Evolutionary conservation across 768 basidiomycete species (phyloP).

Genomic region (Xerocomellus intermedius): DNA sequence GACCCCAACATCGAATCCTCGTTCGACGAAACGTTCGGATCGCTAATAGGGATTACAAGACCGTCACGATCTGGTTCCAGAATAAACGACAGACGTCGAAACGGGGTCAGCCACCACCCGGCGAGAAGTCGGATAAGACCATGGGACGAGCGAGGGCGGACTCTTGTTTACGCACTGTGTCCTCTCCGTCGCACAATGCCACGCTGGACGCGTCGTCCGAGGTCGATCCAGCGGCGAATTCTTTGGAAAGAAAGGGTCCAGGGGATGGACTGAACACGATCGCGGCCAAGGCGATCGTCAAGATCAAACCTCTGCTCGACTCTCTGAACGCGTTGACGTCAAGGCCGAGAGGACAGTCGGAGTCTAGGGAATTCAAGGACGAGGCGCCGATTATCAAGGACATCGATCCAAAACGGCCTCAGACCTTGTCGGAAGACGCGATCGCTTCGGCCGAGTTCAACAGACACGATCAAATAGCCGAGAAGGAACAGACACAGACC

Average conservation of each 20-base stretch:
- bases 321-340: conserved; percentile 16
- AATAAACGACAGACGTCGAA: conserved; percentile 67
- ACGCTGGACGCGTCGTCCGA: conserved; percentile 16
- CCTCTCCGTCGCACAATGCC: conserved; percentile 30
- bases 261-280: neutral
- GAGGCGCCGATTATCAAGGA: conserved; percentile 1
- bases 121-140: neutral
- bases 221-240: neutral
- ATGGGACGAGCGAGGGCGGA: conserved; percentile 8
- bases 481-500: conserved; percentile 9
- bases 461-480: neutral
- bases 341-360: conserved; percentile 1
- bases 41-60: conserved; percentile 41
- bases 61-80: conserved; percentile 76
- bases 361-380: neutral
- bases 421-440: neutral
- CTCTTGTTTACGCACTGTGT: conserved; percentile 28
- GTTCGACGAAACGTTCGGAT: neutral
- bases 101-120: conserved; percentile 14
- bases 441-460: neutral
- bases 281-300: conserved; percentile 16
- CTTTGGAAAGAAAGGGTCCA: neutral
- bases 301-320: conserved; percentile 25
- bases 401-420: neutral
- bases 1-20: neutral